Base-by-base conservation (phyloP, 768 basidiomycete species). In the Lentinula sp. region DNA sequence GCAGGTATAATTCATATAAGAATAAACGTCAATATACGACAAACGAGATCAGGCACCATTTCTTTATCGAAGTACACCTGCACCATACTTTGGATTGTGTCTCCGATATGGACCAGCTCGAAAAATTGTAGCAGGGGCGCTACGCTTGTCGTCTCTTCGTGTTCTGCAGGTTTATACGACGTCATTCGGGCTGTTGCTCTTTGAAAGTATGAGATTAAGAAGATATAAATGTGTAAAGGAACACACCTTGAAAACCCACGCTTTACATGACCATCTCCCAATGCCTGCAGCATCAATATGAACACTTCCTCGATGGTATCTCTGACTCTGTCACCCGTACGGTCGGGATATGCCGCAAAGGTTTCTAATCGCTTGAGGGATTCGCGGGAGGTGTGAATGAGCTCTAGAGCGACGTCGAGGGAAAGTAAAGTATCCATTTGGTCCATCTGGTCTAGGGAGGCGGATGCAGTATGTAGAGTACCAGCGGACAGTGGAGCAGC, bases 61-160 rank as follows among this genome's bases (percentile, higher is more conserved):
- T 48, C 46, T 12, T 48, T 48, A 48, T 48, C 46, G 12, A 48
- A 99, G 72, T 95, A 99, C 1, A 98, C 97, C 66, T 99, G 95
- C 6, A 97, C 86, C 86, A 98, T 98, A 16, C 88, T 93, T 73
- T 96, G 93, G 48, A 98, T 98, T 15, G 93, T 99, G 69, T 99
- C 96, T 0, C 95, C 97, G 15, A 98, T 79, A 74, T 98, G 97
- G 0, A 96, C 96, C 23, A 98, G 79, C 76, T 98, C 96, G 65
- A 99, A 98, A 75, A 98, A 98, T 70, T 98, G 95, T 43, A 98
- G 76, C 2, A 99, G 75, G 0, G 97, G 97, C 0, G 95, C 94
- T 2, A 98, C 95, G 39, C 20, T 88, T 23, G 85, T 85, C 41
- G 87, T 86, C 55, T 84, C 88, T 55, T 88, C 81, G 37, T 92